Percentiles rank a stretch among this genome's conserved stretches.
These are phyloP conservation scores for Talaromyces sp. DNA, from an alignment of 2,329 filamentous ascomycete species.

Conservation along the genomic window DNA sequence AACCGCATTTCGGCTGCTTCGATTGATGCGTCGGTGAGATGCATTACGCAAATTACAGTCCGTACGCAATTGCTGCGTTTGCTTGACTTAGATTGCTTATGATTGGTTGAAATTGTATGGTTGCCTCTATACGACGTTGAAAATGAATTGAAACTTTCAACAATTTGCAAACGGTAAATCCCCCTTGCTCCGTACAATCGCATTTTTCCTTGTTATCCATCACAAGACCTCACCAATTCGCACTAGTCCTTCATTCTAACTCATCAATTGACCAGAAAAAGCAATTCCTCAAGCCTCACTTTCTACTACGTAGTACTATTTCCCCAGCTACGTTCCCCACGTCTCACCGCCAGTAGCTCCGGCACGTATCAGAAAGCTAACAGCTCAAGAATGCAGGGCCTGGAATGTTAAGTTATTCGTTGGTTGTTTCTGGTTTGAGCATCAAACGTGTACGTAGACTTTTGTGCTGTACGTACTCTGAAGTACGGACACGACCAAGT, in stretches of 20 bases:
- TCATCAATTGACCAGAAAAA: constrained; percentile 6
- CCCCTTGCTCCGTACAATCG: background rate
- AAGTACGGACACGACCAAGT: background rate
- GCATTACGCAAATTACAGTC: constrained; percentile 17
- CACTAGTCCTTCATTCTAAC: background rate
- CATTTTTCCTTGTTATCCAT: background rate
- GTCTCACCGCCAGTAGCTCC: constrained; percentile 11
- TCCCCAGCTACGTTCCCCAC: background rate
- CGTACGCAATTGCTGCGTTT: background rate
- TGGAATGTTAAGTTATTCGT: background rate
- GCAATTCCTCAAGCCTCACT: background rate
- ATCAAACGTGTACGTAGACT: background rate
- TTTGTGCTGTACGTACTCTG: background rate
- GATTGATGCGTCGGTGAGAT: constrained; percentile 20
- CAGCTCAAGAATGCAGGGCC: background rate
- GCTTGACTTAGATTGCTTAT: background rate
- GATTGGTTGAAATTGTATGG: background rate
- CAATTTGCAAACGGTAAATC: background rate
- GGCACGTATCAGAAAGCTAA: background rate
- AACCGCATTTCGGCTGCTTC: constrained; percentile 23
- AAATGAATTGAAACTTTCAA: background rate
- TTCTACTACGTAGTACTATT: too few relatives aligned
- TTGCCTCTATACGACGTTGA: background rate
- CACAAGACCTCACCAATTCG: background rate
- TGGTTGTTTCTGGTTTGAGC: background rate